Evolutionary conservation across 2,329 filamentous ascomycete genomes (phyloP).

Genomic region (Penicillium digitatum): DNA sequence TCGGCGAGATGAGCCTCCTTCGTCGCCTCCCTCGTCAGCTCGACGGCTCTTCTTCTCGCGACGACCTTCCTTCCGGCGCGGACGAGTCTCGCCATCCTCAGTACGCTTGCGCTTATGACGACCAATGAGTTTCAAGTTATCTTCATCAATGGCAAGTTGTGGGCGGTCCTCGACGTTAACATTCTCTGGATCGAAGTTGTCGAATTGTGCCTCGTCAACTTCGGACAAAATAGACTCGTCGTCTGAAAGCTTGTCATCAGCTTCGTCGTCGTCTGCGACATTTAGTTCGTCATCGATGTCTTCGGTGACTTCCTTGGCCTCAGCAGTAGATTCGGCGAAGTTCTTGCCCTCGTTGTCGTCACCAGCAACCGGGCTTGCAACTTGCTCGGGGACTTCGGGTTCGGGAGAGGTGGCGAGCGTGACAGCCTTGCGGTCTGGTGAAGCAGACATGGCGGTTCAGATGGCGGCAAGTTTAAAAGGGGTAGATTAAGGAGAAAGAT

Average conservation of each 20-base stretch:
- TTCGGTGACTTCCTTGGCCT: constrained; percentile 20
- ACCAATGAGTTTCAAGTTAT: constrained; percentile 58
- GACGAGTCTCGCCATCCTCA: constrained; percentile 59
- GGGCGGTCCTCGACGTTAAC: constrained; percentile 60
- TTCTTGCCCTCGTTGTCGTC: constrained; percentile 18
- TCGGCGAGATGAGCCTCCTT: constrained; percentile 48
- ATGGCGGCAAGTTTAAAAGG: not conserved
- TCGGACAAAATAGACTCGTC: constrained; percentile 62
- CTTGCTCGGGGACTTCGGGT: constrained; percentile 23
- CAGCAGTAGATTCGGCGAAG: constrained; percentile 11
- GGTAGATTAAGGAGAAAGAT: not conserved
- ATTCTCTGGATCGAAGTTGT: constrained; percentile 60
- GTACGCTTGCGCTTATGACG: constrained; percentile 62
- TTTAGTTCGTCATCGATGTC: constrained; percentile 14
- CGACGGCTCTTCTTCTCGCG: constrained; percentile 64
- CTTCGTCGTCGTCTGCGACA: constrained; percentile 22
- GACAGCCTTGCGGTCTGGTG: constrained; percentile 31
- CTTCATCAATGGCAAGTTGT: constrained; percentile 57
- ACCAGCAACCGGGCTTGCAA: constrained; percentile 27
- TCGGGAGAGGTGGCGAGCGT: constrained; percentile 24
- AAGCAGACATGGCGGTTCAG: constrained; percentile 36
- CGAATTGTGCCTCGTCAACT: constrained; percentile 62
- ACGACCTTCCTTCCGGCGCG: constrained; percentile 63
- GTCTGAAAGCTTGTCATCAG: constrained; percentile 49
- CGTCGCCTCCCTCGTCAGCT: constrained; percentile 59